Evolutionary conservation across 371 early-diverging fungal species (phyloP).

Genomic region (Phascolomyces articulosus): DNA sequence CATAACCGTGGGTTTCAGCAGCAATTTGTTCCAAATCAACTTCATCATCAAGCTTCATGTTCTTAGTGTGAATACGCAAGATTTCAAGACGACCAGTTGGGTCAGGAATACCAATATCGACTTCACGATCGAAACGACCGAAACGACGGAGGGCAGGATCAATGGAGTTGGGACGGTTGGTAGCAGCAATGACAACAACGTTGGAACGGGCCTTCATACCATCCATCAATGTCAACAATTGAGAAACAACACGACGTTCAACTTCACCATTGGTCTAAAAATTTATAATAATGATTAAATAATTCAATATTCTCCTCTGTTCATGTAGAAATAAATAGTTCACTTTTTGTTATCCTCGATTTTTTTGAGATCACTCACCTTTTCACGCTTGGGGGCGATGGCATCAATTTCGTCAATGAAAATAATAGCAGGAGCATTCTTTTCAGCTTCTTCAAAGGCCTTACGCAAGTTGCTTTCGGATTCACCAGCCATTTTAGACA

Average conservation of each 20-base stretch:
- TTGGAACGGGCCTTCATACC: slow-evolving; percentile 98
- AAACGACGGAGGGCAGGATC: slow-evolving; percentile 99
- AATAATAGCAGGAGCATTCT: slow-evolving; percentile 98
- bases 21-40: slow-evolving; percentile 99
- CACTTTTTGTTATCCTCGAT: no score
- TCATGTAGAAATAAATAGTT: no score
- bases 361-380: slow-evolving; percentile 46
- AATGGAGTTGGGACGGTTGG: slow-evolving; percentile 99
- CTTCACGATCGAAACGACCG: slow-evolving; percentile 99
- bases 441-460: slow-evolving; percentile 99
- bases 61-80: slow-evolving; percentile 99
- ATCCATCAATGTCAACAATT: slow-evolving; percentile 99
- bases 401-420: slow-evolving; percentile 99
- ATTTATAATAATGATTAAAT: neutral
- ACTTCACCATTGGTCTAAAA: slow-evolving; percentile 97
- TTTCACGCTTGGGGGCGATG: slow-evolving; percentile 99
- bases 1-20: slow-evolving; percentile 98
- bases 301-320: no score
- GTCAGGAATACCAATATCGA: slow-evolving; percentile 99
- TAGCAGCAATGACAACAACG: slow-evolving; percentile 98
- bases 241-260: slow-evolving; percentile 99
- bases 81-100: slow-evolving; percentile 99
- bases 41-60: slow-evolving; percentile 98
- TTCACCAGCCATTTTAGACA: slow-evolving; percentile 99
- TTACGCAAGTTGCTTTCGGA: slow-evolving; percentile 98